Base-by-base conservation (phyloP, 208 protist species). In the Wallacemonas collosoma region DNA sequence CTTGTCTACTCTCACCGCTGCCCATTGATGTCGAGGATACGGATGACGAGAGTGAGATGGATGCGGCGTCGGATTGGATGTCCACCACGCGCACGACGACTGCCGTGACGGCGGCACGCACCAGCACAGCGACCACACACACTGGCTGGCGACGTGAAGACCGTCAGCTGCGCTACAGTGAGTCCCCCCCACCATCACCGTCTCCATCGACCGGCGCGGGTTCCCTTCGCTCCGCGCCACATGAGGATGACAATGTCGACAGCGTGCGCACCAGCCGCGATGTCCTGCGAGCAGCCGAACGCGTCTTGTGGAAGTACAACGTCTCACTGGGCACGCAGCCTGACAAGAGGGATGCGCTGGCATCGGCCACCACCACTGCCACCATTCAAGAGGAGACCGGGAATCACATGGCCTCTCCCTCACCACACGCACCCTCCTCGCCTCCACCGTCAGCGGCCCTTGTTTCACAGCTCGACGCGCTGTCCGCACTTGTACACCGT, bases 111-210 rank as follows among this genome's bases (percentile, higher is more conserved):
- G 45, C 6, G 0, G 45, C 45, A 50, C 53, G 53, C 53, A 26
- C 26, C 26, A 26, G 26, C 26, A 57, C 53, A 57, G 14, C 11
- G 17, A 36, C 53, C 26, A 26, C 26, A 26, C 11, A 15, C 53
- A 15, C 14, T 57, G 53, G 9, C 6, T 6, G 14, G 14, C 6
- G 26, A 6, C 12, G 8, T 6, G 60, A 65, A 17, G 40, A 7
- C 3, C 60, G 60, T 12, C 41, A 51, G 15, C 60, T 65, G 60
- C 60, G 60, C 38, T 65, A 41, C 60, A 65, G 60, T n/a, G 60
- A 65, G 43, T 65, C 60, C 5, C 60, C 60, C 0, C 60, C 51
- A 56, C 6, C 51, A 56, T 5, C 14, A 56, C 6, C 51, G 26
- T 6, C 51, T 36, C 8, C 51, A 56, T 9, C 14, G 4, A n/a